A percentile compares a stretch with the other conserved stretches of the same genome.
phyloP scores from a whole-genome alignment of 805 yeast species.

The Teunomyces aglyptinius region DNA sequence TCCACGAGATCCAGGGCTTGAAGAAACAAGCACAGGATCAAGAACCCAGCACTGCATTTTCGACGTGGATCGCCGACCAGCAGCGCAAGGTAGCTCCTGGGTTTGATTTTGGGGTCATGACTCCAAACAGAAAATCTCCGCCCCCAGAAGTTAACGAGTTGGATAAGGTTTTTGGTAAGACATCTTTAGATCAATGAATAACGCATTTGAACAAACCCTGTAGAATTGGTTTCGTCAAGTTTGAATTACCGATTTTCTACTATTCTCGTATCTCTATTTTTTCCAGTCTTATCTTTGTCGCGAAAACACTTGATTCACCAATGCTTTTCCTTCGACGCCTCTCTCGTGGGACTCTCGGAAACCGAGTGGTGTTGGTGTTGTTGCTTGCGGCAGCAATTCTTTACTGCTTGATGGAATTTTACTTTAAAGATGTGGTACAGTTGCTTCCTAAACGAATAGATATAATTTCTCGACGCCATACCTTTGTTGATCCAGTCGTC shows the following conservation, averaged over 20 bases:
- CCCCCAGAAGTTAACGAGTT: constrained; percentile 20
- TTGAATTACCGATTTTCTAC: no score
- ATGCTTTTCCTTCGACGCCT: neutral
- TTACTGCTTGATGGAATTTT: neutral
- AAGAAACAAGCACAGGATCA: constrained; percentile 15
- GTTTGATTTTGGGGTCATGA: constrained; percentile 32
- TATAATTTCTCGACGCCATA: neutral
- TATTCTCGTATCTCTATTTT: neutral
- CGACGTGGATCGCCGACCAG: constrained; percentile 14
- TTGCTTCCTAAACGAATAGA: neutral
- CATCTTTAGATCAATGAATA: constrained; percentile 8
- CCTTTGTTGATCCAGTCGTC: neutral
- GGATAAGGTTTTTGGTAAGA: constrained; percentile 27
- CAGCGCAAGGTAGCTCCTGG: constrained; percentile 42
- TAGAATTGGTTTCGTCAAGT: no score
- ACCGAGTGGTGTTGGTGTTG: neutral
- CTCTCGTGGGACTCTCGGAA: neutral
- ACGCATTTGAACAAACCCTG: neutral
- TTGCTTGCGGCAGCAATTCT: neutral
- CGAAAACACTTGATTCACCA: neutral
- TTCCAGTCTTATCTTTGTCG: neutral
- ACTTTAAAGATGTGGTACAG: neutral
- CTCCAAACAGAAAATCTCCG: constrained; percentile 19
- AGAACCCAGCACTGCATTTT: neutral
- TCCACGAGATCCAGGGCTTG: constrained; percentile 28